Evolutionary conservation across 495 filamentous ascomycete species (phyloP), one percentile per base, ranked within the genome.

Genomic region (Penicillium verhagenii): DNA sequence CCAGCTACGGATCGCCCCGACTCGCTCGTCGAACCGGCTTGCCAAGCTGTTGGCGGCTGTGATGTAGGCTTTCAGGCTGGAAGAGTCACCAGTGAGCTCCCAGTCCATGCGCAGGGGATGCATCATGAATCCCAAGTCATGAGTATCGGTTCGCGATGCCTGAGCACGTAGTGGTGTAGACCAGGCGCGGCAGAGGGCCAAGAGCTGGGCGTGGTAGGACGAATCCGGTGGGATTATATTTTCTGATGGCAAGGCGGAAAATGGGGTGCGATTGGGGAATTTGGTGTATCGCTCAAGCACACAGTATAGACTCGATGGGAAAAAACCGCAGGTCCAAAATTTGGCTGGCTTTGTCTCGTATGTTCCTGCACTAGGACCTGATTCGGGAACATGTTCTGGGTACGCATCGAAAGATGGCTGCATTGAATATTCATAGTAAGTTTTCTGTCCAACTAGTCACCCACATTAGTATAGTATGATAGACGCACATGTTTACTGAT

Each of bases 281-380:
- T 52, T 46, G 19, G 29, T 16, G 11, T 19, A 10, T 20, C 55
- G 19, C 28, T 56, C 53, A 11, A 52, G 42, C 2, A 56, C 14
- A 14, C 24, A 33, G 25, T 52, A 56, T 2, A 60, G 3, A 21
- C 8, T 45, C 2, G 69, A 72, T 4, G 74, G 74, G 26, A 77
- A 77, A 53, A 77, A 77, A 4, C 74, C 72, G 39, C 67, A 77
- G 1, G 74, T 77, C 74, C 74, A 77, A 47, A 77, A 77, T 0
- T 69, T 60, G 0, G 61, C 57, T 18, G 73, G 68, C 6, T 69
- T 57, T 20, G 58, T 54, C n/a, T 59, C 47, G 46, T 75, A 72
- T 19, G 28, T 40, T 7, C 55, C 60, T 20, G 16, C 39, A n/a
- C 57, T 47, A 1, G 59, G 50, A n/a, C 61, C 63, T 9, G 23